Conservation (phyloP, 805 yeast species). For the Pichia gijzeniarum region DNA sequence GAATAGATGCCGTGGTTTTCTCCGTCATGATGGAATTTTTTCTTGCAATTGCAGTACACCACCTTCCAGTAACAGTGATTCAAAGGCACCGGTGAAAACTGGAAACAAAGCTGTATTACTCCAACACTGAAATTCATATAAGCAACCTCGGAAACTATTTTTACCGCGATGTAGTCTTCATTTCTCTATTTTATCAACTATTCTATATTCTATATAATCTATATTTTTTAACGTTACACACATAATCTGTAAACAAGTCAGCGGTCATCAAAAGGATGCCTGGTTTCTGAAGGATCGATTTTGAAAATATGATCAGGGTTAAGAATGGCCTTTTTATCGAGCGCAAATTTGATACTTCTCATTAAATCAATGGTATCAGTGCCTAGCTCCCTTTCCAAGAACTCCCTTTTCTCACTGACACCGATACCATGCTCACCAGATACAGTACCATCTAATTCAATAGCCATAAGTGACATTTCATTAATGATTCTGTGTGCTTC, state of each 20-base stretch:
- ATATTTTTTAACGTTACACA: too few species aligned
- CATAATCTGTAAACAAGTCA: too few species aligned
- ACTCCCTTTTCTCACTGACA: slow-evolving; percentile 58
- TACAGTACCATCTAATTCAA: slow-evolving; percentile 72
- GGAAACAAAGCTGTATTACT: too few species aligned
- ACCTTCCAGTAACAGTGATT: too few species aligned
- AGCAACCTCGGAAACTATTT: too few species aligned
- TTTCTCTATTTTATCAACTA: too few species aligned
- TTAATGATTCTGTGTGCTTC: slow-evolving; percentile 45
- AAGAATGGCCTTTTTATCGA: slow-evolving; percentile 67
- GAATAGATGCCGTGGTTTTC: neutral
- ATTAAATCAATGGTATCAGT: slow-evolving; percentile 59
- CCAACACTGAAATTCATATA: too few species aligned
- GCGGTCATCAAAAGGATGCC: slow-evolving; percentile 19
- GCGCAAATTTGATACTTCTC: slow-evolving; percentile 65
- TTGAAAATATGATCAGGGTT: slow-evolving; percentile 77
- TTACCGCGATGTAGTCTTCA: too few species aligned
- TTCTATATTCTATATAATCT: too few species aligned
- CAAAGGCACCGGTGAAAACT: too few species aligned
- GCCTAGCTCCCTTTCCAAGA: slow-evolving; percentile 58
- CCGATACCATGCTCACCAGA: slow-evolving; percentile 90
- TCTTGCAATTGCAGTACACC: neutral
- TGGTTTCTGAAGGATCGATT: slow-evolving; percentile 47
- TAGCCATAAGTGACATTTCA: slow-evolving; percentile 59
- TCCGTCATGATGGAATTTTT: neutral